Evolutionary conservation across 352 stramenopile genomes (phyloP).

Genomic region (Peronosclerospora sorghi): DNA sequence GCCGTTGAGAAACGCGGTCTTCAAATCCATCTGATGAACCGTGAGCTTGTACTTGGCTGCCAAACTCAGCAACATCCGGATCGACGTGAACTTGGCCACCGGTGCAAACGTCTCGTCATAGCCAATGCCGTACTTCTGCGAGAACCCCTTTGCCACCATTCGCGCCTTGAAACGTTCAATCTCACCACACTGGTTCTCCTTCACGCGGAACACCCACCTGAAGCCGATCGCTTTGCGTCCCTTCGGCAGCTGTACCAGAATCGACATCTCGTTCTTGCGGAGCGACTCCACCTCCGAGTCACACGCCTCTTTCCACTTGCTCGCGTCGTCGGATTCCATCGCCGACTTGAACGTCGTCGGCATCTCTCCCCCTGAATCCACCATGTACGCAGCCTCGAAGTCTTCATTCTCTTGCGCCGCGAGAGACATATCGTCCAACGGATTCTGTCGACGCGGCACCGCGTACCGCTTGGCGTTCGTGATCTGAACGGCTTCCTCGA

Average conservation of each 20-base stretch:
- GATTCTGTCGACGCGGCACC: too few species aligned
- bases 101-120: not conserved
- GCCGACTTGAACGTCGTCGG: not conserved
- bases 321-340: not conserved
- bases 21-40: constrained; percentile 4
- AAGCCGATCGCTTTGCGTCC: not conserved
- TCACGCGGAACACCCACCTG: not conserved
- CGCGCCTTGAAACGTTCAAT: constrained; percentile 1
- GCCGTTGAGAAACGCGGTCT: not conserved
- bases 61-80: constrained; percentile 1
- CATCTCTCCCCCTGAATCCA: not conserved
- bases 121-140: constrained; percentile 1
- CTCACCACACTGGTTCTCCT: not conserved
- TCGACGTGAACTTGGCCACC: not conserved
- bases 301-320: not conserved
- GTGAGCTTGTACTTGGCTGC: not conserved
- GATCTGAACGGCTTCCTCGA: not conserved
- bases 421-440: too few species aligned
- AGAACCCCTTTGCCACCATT: constrained; percentile 1
- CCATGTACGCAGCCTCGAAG: not conserved
- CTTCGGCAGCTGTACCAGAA: not conserved
- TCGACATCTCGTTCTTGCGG: not conserved
- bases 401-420: too few species aligned
- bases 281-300: not conserved
- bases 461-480: not conserved